Evolutionary conservation across 1,284 basidiomycete species (phyloP), one percentile per base, ranked within the genome.

Genomic region (Kwoniella shivajii): DNA sequence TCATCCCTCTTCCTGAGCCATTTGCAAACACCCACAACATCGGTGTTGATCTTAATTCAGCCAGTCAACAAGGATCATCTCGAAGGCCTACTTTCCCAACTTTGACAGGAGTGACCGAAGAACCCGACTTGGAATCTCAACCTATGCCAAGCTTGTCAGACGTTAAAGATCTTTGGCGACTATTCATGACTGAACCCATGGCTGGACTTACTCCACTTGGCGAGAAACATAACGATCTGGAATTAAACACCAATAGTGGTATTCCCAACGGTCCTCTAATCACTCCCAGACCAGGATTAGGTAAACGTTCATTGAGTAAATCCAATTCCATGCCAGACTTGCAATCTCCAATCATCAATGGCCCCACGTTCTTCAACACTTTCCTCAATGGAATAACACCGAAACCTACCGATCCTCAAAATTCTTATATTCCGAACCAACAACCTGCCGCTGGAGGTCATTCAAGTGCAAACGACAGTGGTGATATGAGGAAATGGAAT

Each of bases 261-360:
- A 18, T 22, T 20, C 13, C 20, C 31, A 18, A 24, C 7, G 54
- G 42, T 9, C 52, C 60, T 3, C 10, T 60, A 3, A 38, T 59
- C 4, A 63, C 69, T 0, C 64, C 68, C 16, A 55, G 71, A 44
- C 71, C 69, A 6, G 59, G 54, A 2, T 44, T 67, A 30, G 67
- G 60, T 14, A 42, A 56, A 31, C 57, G 65, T 16, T 64, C 65
- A 20, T 53, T 72, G 22, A 66, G 65, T 45, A 75, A 71, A 58
- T 73, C 70, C 36, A 74, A 69, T 46, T 75, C 73, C 2, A 72
- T 74, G 68, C 75, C 6, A 86, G 87, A 29, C 85, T 80, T n/a
- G 71, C 86, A 56, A 88, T 81, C 29, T 81, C 83, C 67, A 89
- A 26, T 60, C 31, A 29, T 48, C 16, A 54, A 52, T 18, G 53